Evolutionary conservation across 306 rosid species (phyloP).

Genomic region (Gastrolobium bilobum): DNA sequence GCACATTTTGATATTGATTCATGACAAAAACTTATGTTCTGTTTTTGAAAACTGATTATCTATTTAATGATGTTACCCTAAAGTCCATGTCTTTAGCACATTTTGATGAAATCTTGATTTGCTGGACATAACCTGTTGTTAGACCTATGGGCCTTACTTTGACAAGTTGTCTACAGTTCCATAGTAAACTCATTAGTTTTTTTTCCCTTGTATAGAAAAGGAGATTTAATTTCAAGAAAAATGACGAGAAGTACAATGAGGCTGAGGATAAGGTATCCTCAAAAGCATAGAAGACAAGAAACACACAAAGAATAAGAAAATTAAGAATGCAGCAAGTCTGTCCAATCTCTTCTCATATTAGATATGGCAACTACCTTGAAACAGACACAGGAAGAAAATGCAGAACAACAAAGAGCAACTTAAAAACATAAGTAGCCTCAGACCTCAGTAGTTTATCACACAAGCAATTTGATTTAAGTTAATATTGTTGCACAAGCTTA

Average conservation of each 20-base stretch:
- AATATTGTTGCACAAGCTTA: background rate
- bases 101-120: constrained; percentile 1
- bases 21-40: background rate
- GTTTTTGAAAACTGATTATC: constrained; percentile 31
- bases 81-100: constrained; percentile 6
- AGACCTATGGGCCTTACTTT: constrained; percentile 17
- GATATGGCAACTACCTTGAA: background rate
- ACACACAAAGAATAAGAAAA: background rate
- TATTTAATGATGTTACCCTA: constrained; percentile 9
- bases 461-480: background rate
- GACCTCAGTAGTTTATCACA: constrained; percentile 15
- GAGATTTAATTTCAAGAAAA: background rate
- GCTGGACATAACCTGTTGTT: constrained; percentile 1
- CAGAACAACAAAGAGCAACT: constrained; percentile 24
- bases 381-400: constrained; percentile 9
- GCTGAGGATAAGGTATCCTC: background rate
- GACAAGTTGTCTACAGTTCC: background rate
- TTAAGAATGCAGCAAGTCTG: constrained; percentile 20
- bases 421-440: background rate
- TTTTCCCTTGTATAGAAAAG: background rate
- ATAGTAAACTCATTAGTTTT: background rate
- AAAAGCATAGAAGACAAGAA: background rate
- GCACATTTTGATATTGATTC: background rate
- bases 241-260: background rate
- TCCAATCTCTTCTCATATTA: background rate